Conservation (phyloP, 2,329 filamentous ascomycete species). For the Neonectria magnoliae region DNA sequence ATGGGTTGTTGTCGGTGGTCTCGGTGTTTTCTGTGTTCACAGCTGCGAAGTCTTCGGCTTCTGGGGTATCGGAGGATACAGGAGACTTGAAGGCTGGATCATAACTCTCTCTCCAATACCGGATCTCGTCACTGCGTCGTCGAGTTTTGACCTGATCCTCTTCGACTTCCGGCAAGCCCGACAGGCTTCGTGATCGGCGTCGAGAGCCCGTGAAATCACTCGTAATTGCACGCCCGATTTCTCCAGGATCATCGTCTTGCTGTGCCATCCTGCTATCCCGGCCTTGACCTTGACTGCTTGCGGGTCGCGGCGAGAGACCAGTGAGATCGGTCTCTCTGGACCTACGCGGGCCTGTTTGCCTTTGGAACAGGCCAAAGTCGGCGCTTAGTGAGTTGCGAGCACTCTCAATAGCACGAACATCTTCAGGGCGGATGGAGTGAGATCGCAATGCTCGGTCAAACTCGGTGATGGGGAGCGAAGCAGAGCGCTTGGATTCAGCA, state of each 20-base stretch:
- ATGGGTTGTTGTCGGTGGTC: conserved; percentile 46
- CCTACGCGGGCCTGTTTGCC: conserved; percentile 42
- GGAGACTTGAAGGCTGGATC: conserved; percentile 62
- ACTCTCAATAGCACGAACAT: conserved; percentile 63
- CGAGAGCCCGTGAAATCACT: conserved; percentile 61
- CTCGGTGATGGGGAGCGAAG: conserved; percentile 69
- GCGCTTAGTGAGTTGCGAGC: conserved; percentile 63
- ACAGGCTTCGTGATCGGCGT: conserved; percentile 68
- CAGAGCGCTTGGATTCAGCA: conserved; percentile 62
- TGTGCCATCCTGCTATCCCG: conserved; percentile 54
- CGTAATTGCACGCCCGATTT: conserved; percentile 71
- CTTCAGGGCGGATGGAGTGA: conserved; percentile 67
- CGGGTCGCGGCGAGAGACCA: conserved; percentile 69
- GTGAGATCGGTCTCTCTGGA: conserved; percentile 55
- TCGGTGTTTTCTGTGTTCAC: conserved; percentile 46
- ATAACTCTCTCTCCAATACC: conserved; percentile 71
- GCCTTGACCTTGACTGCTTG: conserved; percentile 68
- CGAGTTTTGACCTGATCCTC: conserved; percentile 50
- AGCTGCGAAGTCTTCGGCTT: conserved; percentile 46
- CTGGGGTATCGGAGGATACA: conserved; percentile 58
- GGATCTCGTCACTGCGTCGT: conserved; percentile 70
- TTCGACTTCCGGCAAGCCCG: conserved; percentile 59
- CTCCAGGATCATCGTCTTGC: conserved; percentile 57
- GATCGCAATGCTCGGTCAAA: conserved; percentile 69
- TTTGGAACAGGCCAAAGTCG: conserved; percentile 52